These are phyloP conservation scores for Escovopsis sp. DNA, from an alignment of 2,329 filamentous ascomycete species.

Conservation along the genomic window DNA sequence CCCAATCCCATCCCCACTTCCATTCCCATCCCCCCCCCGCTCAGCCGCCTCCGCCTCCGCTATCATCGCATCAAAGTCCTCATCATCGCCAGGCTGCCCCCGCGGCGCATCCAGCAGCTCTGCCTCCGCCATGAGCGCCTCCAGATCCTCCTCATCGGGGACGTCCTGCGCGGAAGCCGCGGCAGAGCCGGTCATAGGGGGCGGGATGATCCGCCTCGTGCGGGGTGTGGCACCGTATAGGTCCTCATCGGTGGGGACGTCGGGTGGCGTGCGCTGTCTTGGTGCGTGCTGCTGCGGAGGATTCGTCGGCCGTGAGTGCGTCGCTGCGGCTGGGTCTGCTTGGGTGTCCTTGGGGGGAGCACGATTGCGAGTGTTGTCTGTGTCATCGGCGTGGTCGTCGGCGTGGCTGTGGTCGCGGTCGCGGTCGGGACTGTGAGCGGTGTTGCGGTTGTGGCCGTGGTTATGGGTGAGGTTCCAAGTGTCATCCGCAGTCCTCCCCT, in stretches of 20 bases:
- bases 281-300: no score
- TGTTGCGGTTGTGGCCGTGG: constrained; percentile 19
- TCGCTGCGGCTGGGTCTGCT: neutral
- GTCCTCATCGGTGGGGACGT: constrained; percentile 28
- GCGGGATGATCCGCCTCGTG: constrained; percentile 9
- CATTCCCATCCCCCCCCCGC: neutral
- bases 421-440: constrained; percentile 5
- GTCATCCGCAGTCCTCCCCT: constrained; percentile 41
- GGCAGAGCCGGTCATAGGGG: no score
- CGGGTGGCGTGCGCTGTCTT: constrained; percentile 8
- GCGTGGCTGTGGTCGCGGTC: neutral
- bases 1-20: no score
- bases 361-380: neutral
- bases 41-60: constrained; percentile 27
- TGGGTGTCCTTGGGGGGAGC: neutral
- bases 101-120: constrained; percentile 14
- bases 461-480: no score
- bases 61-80: constrained; percentile 35
- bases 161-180: constrained; percentile 7
- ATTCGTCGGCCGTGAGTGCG: constrained; percentile 11
- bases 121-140: constrained; percentile 37
- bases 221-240: constrained; percentile 40
- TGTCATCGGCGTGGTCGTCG: neutral
- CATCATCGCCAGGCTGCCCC: constrained; percentile 3
- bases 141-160: constrained; percentile 34